phyloP scores from a whole-genome alignment of 2,329 filamentous ascomycete species.

The Allantophomopsis lycopodina region DNA sequence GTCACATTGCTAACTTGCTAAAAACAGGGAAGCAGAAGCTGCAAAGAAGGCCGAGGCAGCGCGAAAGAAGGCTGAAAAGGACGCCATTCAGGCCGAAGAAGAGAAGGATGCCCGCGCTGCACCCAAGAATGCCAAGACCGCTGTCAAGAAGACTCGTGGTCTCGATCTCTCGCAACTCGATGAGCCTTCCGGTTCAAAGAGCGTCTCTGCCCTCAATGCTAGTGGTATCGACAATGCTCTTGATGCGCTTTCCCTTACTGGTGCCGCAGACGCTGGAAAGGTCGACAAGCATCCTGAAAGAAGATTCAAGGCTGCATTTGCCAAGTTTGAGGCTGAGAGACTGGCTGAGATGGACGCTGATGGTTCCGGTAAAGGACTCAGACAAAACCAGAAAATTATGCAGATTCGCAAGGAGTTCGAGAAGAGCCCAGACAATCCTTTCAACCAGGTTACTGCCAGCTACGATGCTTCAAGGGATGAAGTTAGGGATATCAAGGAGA shows the following conservation, averaged over 20 bases:
- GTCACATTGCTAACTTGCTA: background rate
- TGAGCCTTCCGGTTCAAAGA: conserved; percentile 24
- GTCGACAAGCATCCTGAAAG: conserved; percentile 83
- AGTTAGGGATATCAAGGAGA: conserved; percentile 45
- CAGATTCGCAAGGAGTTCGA: conserved; percentile 86
- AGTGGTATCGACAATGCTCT: conserved; percentile 88
- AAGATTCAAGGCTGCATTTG: conserved; percentile 74
- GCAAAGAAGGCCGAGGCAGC: conserved; percentile 72
- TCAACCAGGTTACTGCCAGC: conserved; percentile 66
- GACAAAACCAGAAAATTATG: conserved; percentile 74
- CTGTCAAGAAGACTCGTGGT: conserved; percentile 55
- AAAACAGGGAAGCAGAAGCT: conserved; percentile 62
- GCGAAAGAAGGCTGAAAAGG: conserved; percentile 84
- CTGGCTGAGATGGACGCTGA: conserved; percentile 78
- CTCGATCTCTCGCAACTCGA: conserved; percentile 69
- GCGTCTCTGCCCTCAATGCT: conserved; percentile 54
- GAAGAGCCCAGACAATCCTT: conserved; percentile 87
- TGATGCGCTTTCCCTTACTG: conserved; percentile 63
- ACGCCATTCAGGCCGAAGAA: conserved; percentile 71
- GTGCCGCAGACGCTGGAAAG: conserved; percentile 43
- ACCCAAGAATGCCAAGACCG: conserved; percentile 54
- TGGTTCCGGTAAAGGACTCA: conserved; percentile 55
- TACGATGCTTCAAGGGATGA: conserved; percentile 77
- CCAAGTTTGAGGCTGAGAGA: conserved; percentile 68
- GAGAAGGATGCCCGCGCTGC: conserved; percentile 64